A percentile compares a stretch with the other conserved stretches of the same genome.
Evolutionary conservation across 768 basidiomycete species (phyloP).

Genomic region (Amanita fuliginea): DNA sequence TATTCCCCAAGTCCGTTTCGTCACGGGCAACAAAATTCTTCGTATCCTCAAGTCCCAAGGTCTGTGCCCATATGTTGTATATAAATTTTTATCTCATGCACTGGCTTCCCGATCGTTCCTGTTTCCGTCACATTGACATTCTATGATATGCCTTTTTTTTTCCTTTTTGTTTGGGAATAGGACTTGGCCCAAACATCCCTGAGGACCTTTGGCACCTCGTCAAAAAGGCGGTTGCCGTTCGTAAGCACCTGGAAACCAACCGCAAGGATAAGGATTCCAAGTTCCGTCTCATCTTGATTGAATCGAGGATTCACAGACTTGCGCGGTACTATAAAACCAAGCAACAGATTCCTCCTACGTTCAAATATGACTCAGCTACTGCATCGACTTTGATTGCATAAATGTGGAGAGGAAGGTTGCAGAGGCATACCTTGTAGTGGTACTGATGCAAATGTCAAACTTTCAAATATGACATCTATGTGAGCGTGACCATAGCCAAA

Average conservation of each 20-base stretch:
- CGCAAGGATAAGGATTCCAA: conserved; percentile 98
- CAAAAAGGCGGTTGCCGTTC: conserved; percentile 99
- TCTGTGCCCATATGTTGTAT: conserved; percentile 25
- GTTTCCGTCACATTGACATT: conserved; percentile 9
- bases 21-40: conserved; percentile 99
- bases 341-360: conserved; percentile 95
- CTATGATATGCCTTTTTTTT: conserved; percentile 36
- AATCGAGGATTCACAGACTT: conserved; percentile 96
- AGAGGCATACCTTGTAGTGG: not conserved
- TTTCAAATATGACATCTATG: not conserved
- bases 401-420: conserved; percentile 8
- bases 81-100: conserved; percentile 16
- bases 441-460: not conserved
- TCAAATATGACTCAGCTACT: conserved; percentile 96
- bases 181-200: conserved; percentile 93
- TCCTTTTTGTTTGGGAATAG: conserved; percentile 56
- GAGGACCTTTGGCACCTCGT: conserved; percentile 99
- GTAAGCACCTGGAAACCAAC: conserved; percentile 97
- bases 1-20: conserved; percentile 94
- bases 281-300: conserved; percentile 93
- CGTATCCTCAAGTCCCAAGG: conserved; percentile 94
- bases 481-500: too few relatives aligned
- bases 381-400: conserved; percentile 86
- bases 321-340: conserved; percentile 98
- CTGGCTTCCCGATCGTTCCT: conserved; percentile 10